Conservation (phyloP, 2,329 filamentous ascomycete species). For the Cordyceps pruinosa region DNA sequence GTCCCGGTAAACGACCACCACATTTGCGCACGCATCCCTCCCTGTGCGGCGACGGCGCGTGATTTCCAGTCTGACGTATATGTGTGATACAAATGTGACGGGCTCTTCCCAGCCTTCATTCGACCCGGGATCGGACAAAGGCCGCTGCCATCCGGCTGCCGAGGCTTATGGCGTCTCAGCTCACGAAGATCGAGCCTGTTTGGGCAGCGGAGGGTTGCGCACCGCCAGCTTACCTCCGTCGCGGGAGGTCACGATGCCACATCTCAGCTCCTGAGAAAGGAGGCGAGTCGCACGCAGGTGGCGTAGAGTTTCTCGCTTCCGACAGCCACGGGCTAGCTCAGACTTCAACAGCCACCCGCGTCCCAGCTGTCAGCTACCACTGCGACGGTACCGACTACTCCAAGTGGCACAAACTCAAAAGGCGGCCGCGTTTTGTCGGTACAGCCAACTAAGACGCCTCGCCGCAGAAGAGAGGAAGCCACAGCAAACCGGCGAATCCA, state of each 20-base stretch:
- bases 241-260: conserved; percentile 3
- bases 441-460: neutral
- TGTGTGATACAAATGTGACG: neutral
- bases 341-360: neutral
- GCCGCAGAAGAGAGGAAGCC: neutral
- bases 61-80: neutral
- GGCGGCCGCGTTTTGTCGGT: neutral
- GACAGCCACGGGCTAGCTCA: neutral
- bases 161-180: neutral
- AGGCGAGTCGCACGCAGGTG: neutral
- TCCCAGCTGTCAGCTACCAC: neutral
- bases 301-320: neutral
- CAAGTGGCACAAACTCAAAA: conserved; percentile 9
- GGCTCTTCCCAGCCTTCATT: neutral
- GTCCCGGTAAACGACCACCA: neutral
- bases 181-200: neutral
- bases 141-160: conserved; percentile 1
- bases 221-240: neutral
- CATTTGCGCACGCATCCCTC: neutral
- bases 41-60: neutral
- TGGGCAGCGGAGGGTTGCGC: neutral
- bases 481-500: neutral
- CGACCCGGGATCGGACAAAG: neutral
- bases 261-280: neutral
- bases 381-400: neutral